Evolutionary conservation across 306 rosid genomes (phyloP), one percentile per base, ranked within the genome.

Genomic region (Spatholobus suberectus): DNA sequence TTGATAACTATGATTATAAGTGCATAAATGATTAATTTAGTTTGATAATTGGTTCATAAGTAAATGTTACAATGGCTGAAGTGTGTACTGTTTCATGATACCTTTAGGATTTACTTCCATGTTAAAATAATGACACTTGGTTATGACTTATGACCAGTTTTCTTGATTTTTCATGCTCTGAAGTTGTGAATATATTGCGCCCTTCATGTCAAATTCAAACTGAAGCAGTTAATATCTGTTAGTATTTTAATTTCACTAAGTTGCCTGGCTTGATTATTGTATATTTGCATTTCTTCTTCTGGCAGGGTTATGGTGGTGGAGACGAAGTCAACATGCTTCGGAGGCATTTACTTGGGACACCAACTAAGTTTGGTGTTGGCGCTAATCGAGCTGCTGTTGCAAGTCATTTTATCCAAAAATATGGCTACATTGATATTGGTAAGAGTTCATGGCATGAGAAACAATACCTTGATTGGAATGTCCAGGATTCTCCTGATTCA

Each of bases 221-320:
- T 73, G 17, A 59, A 66, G 38, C 38, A 8, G 5, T 58, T 27
- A 13, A 41, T 41, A 35, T 59, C 66, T 77, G 52, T 47, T 69
- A 51, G 61, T 11, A 34, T n/a, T 68, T 70, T 35, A 11, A 11
- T 63, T 21, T 15, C 5, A 4, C 41, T 43, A 57, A 55, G 69
- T 43, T 87, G 14, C 78, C 14, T 71, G 5, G 78, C 61, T 57
- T 34, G 34, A 70, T 81, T 63, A 11, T n/a, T 85, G 49, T 78
- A 26, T n/a, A n/a, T n/a, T n/a, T n/a, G n/a, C n/a, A n/a, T 82
- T 47, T 40, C 69, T 71, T 68, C 34, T 43, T 63, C 43, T 83
- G 51, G 70, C 83, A 96, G 99, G 99, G 99, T 74, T 96, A 96
- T 92, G 93, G 91, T 68, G 93, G 98, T 68, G 98, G 99, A 29